A percentile compares a stretch with the other conserved stretches of the same genome.
Conservation (phyloP, 768 basidiomycete genomes). For the Tylopilus rubrobrunneus region DNA sequence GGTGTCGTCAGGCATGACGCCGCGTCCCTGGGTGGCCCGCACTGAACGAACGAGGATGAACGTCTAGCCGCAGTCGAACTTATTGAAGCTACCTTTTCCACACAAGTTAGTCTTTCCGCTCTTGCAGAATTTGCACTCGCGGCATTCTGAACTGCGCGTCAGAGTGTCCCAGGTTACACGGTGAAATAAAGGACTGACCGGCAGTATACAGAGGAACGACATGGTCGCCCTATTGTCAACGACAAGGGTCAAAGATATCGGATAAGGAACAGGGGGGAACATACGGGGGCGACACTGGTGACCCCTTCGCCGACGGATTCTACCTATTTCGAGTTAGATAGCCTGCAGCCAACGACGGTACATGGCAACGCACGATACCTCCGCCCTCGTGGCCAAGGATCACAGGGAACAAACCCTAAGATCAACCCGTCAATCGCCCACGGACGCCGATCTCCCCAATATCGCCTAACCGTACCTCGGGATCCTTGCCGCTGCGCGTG, state of each 20-base stretch:
- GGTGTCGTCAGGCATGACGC: conserved; percentile 89
- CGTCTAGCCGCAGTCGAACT: not conserved
- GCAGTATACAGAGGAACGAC: conserved; percentile 97
- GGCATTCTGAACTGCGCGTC: conserved; percentile 58
- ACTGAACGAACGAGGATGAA: conserved; percentile 42
- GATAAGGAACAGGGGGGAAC: conserved; percentile 12
- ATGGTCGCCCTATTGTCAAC: conserved; percentile 70
- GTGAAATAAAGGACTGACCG: conserved; percentile 43
- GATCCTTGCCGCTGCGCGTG: conserved; percentile 92
- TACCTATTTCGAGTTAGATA: conserved; percentile 50
- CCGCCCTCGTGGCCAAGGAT: conserved; percentile 96
- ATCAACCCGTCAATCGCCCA: conserved; percentile 6
- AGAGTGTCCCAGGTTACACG: not conserved
- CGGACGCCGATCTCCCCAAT: not conserved
- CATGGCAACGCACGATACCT: conserved; percentile 58
- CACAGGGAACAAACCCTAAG: conserved; percentile 81
- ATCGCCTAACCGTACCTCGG: conserved; percentile 58
- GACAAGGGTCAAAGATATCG: not conserved
- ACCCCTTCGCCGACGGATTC: conserved; percentile 98
- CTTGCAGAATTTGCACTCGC: conserved; percentile 98
- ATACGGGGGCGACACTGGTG: conserved; percentile 61
- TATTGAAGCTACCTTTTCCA: conserved; percentile 59
- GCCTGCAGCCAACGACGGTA: not conserved
- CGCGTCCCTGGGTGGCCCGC: conserved; percentile 89
- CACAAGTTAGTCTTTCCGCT: conserved; percentile 99